Base-by-base conservation (phyloP, 352 stramenopile genomes). In the Globisporangium cystogenes region DNA sequence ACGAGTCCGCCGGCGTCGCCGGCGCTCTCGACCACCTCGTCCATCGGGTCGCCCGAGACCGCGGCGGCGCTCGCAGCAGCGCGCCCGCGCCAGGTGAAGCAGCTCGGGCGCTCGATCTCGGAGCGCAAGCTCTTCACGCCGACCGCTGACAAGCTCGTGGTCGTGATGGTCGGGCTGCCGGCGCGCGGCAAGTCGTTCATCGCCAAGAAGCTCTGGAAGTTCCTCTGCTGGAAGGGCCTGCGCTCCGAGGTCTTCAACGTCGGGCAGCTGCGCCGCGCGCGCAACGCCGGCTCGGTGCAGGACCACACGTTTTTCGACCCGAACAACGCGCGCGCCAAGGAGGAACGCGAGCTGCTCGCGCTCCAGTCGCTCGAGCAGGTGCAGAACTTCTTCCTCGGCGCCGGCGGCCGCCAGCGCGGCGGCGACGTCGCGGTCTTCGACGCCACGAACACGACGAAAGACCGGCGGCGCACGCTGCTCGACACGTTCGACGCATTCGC, bases 151-250 rank as follows among this genome's bases (percentile, higher is more conserved):
- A 98, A 98, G 56, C 74, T 98, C 15, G 89, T 98, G 50, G 81
- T 98, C 29, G 86, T 98, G 21, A 98, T 98, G 90, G 93, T 98
- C 24, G 95, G 95, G 0, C 64, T 98, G 8, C 95, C 95, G 0
- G 95, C 88, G 1, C 94, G 91, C 11, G 95, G 95, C 47, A 98
- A 98, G 66, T 98, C 93, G 49, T 97, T 97, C 65, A 98, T 98
- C 62, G 89, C 92, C 50, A 96, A 97, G 62, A 96, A 96, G 53
- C 68, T 92, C 2, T 76, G 69, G 51, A 89, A 88, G 60, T 90
- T 88, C 54, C 67, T 90, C 23, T 82, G 68, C 53, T 93, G 82
- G 82, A 93, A 90, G 51, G 82, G 82, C n/a, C 65, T 86, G 41
- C 69, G 82, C 57, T 77, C 66, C 46, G 65, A 89, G 36, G 91